These are phyloP conservation scores for Euptelea pleiosperma DNA, from an alignment of 164 flowering plant genomes.

Conservation along the genomic window DNA sequence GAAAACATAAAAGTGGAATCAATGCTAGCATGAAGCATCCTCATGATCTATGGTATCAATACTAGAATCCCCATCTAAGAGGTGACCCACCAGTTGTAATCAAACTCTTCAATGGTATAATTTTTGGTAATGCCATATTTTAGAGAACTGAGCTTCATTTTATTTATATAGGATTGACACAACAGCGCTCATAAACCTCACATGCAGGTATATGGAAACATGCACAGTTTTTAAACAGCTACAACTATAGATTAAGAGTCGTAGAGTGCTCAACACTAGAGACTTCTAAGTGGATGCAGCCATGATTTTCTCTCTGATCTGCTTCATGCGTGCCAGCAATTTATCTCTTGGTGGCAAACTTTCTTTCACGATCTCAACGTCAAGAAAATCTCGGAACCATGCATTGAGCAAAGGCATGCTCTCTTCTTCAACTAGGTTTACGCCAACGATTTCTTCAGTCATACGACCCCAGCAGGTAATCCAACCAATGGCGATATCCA, in stretches of 20 bases:
- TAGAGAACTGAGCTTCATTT: no score
- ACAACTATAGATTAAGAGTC: neutral
- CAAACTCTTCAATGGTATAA: no score
- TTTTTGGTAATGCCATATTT: no score
- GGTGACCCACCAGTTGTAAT: no score
- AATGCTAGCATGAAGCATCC: no score
- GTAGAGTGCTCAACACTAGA: neutral
- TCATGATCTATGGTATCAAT: no score
- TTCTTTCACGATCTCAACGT: conserved; percentile 24
- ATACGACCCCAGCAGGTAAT: conserved; percentile 22
- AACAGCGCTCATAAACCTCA: neutral
- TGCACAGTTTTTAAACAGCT: neutral
- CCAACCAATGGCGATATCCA: conserved; percentile 30
- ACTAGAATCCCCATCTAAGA: no score
- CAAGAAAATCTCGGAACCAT: conserved; percentile 22
- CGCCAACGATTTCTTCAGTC: conserved; percentile 19
- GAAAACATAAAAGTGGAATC: no score
- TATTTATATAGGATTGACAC: neutral
- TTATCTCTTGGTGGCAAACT: conserved; percentile 24
- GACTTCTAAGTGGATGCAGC: conserved; percentile 18
- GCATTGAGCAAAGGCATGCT: conserved; percentile 23
- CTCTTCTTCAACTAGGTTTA: conserved; percentile 23
- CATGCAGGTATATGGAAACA: neutral
- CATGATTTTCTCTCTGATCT: conserved; percentile 17
- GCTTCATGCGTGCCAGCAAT: conserved; percentile 18